Evolutionary conservation across 192 early-diverging fungal species (phyloP).

Genomic region (Mycoemilia scoparia): DNA sequence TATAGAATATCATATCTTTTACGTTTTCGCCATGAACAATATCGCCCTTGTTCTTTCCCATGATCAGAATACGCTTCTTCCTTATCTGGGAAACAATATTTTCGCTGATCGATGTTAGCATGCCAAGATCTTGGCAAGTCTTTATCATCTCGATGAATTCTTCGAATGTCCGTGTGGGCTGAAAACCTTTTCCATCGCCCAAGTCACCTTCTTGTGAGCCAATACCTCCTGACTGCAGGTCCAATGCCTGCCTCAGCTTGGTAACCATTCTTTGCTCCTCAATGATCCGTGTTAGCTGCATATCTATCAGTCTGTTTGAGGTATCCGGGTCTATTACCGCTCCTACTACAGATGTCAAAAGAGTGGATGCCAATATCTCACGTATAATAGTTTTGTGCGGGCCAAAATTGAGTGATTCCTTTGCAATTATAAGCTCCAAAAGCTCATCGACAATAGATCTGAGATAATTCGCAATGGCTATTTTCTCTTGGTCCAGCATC

Average conservation of each 20-base stretch:
- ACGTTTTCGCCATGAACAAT: constrained; percentile 68
- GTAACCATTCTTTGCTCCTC: constrained; percentile 47
- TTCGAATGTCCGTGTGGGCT: constrained; percentile 36
- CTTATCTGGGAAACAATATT: constrained; percentile 56
- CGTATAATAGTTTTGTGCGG: constrained; percentile 45
- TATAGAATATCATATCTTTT: constrained; percentile 46
- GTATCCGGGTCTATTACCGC: constrained; percentile 69
- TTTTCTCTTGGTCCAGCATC: constrained; percentile 20
- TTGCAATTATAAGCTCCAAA: constrained; percentile 42
- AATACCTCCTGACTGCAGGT: constrained; percentile 30
- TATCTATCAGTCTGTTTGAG: constrained; percentile 64
- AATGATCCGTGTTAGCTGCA: constrained; percentile 27
- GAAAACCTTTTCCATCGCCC: background rate
- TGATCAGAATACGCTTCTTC: constrained; percentile 36
- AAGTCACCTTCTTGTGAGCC: background rate
- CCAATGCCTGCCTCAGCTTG: constrained; percentile 45
- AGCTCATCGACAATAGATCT: constrained; percentile 38
- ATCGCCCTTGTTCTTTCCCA: constrained; percentile 44
- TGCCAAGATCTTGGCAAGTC: constrained; percentile 36
- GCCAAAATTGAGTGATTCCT: constrained; percentile 34
- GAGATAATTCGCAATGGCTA: constrained; percentile 39
- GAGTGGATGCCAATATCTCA: constrained; percentile 50
- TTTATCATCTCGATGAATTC: constrained; percentile 58
- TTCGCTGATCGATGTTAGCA: constrained; percentile 45
- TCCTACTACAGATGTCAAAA: constrained; percentile 49